Conservation (phyloP, 2,329 filamentous ascomycete genomes). For the Coleophoma eucalyptorum region DNA sequence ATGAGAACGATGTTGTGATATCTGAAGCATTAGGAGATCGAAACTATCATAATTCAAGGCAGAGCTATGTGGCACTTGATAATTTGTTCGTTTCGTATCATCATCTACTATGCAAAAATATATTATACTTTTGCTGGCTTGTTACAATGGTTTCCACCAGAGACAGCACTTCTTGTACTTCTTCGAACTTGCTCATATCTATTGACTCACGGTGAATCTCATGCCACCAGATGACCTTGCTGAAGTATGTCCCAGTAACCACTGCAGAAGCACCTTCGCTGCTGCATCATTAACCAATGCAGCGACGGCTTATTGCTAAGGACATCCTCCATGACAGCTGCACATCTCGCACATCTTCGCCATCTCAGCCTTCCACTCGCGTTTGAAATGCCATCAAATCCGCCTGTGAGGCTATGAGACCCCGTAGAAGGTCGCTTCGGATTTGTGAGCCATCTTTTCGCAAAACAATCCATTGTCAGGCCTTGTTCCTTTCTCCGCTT, state of each 20-base stretch:
- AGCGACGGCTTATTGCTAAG: constrained; percentile 21
- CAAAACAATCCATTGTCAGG: constrained; percentile 25
- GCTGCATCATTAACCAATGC: constrained; percentile 29
- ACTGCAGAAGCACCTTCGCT: constrained; percentile 27
- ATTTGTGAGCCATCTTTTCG: constrained; percentile 23
- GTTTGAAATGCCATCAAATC: background rate
- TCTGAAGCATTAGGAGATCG: too few relatives aligned
- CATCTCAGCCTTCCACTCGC: constrained; percentile 14
- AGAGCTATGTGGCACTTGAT: too few relatives aligned
- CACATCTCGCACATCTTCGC: constrained; percentile 29
- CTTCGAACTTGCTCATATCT: too few relatives aligned
- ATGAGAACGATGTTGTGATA: too few relatives aligned
- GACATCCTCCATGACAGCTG: constrained; percentile 29
- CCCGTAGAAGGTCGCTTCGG: constrained; percentile 8
- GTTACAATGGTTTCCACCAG: too few relatives aligned
- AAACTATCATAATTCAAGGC: too few relatives aligned
- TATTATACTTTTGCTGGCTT: too few relatives aligned
- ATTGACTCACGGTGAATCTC: background rate
- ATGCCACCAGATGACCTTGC: constrained; percentile 21
- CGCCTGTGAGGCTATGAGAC: background rate
- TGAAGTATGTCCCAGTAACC: constrained; percentile 27
- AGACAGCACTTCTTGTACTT: too few relatives aligned
- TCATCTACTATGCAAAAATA: too few relatives aligned
- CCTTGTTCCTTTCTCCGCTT: constrained; percentile 11
- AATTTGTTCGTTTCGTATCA: too few relatives aligned